Evolutionary conservation across 495 filamentous ascomycete species (phyloP).

Genomic region (Xylaria castorea): DNA sequence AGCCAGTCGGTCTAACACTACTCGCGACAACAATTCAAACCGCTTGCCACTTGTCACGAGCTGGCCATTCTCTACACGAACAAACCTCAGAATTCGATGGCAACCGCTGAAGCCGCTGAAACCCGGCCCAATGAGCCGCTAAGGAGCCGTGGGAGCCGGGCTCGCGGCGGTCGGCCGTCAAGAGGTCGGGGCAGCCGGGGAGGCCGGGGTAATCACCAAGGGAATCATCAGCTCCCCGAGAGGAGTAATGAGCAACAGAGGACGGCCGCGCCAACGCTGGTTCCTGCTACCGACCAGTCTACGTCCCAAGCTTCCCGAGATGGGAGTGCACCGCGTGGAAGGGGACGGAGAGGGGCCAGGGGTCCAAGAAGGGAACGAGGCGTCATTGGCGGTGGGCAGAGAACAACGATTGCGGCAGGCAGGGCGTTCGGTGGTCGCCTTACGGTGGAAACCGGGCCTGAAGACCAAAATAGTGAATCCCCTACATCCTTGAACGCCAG

Average conservation of each 20-base stretch:
- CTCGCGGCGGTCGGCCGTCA: conserved; percentile 35
- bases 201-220: conserved; percentile 40
- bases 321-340: conserved; percentile 20
- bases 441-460: conserved; percentile 35
- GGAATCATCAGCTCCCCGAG: conserved; percentile 23
- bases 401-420: conserved; percentile 50
- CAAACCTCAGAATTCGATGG: conserved; percentile 24
- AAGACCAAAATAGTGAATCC: conserved; percentile 38
- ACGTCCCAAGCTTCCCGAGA: conserved; percentile 8
- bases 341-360: conserved; percentile 45
- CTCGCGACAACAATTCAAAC: not conserved
- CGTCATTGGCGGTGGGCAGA: conserved; percentile 33
- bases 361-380: conserved; percentile 45
- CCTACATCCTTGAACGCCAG: conserved; percentile 48
- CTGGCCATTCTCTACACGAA: not conserved
- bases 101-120: conserved; percentile 22
- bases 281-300: not conserved
- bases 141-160: conserved; percentile 27
- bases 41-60: not conserved
- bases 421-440: conserved; percentile 63
- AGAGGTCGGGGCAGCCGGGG: conserved; percentile 29
- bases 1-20: not conserved
- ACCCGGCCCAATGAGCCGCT: conserved; percentile 15
- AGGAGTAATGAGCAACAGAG: conserved; percentile 21
- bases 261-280: not conserved